Percentiles rank a stretch among this genome's conserved stretches.
Evolutionary conservation across 257 asterid species (phyloP).

Genomic region (Solanum arcanum): DNA sequence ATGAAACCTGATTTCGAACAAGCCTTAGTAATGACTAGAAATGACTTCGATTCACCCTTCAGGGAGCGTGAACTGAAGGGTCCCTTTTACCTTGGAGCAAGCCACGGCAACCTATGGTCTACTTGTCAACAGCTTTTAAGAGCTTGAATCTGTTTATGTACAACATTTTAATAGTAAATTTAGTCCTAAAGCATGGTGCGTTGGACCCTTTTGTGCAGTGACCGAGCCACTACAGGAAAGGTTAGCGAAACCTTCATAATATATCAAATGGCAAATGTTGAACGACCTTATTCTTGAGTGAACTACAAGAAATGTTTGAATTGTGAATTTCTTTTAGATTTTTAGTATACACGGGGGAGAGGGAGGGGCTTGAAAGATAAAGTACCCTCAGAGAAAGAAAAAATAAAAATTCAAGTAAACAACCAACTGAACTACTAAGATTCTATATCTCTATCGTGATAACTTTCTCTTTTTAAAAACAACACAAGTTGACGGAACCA

Average conservation of each 20-base stretch:
- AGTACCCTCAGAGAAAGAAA: neutral
- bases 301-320: neutral
- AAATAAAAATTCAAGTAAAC: neutral
- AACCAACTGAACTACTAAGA: neutral
- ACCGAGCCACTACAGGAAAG: neutral
- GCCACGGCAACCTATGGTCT: conserved; percentile 7
- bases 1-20: no score
- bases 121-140: conserved; percentile 39
- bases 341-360: neutral
- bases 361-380: neutral
- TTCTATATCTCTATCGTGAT: neutral
- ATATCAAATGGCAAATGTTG: neutral
- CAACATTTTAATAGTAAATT: conserved; percentile 6
- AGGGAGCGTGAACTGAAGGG: conserved; percentile 17
- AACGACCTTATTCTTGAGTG: neutral
- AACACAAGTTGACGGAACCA: neutral
- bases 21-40: neutral
- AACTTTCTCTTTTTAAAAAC: neutral
- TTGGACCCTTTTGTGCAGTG: conserved; percentile 52
- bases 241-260: neutral
- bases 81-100: conserved; percentile 14
- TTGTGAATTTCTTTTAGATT: neutral
- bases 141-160: conserved; percentile 27
- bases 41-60: conserved; percentile 9
- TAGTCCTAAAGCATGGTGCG: conserved; percentile 11